Conservation (phyloP, 176 grass and related monocot genomes). For the Microstegium vimineum region DNA sequence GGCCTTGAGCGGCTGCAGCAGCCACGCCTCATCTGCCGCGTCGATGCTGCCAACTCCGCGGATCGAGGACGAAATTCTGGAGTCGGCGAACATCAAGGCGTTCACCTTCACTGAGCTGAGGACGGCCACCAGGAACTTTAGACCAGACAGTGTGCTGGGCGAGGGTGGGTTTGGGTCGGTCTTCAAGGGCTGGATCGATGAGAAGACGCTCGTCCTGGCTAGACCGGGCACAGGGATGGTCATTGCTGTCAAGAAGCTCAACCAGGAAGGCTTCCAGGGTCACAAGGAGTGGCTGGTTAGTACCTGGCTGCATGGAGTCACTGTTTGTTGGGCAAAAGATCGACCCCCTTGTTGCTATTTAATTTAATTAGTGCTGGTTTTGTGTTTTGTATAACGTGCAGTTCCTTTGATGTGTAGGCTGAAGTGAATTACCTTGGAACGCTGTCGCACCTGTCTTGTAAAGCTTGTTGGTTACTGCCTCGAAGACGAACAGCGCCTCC, state of each 20-base stretch:
- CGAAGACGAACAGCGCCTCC: conserved; percentile 77
- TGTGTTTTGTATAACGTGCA: background rate
- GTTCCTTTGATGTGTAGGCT: conserved; percentile 32
- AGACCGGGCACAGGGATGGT: conserved; percentile 72
- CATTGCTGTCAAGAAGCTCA: conserved; percentile 81
- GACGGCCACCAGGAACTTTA: conserved; percentile 66
- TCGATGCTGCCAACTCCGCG: conserved; percentile 45
- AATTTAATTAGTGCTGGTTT: background rate
- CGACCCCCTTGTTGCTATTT: background rate
- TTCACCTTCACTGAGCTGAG: conserved; percentile 69
- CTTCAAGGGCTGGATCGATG: conserved; percentile 85
- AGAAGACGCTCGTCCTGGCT: conserved; percentile 48
- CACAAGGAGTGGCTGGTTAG: conserved; percentile 80
- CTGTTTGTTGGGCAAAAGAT: background rate
- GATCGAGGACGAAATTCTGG: conserved; percentile 61
- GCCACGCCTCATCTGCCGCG: conserved; percentile 28
- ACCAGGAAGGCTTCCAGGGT: conserved; percentile 68
- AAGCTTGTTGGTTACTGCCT: conserved; percentile 79
- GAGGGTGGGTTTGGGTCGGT: conserved; percentile 71
- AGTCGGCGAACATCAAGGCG: conserved; percentile 59
- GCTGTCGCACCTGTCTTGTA: conserved; percentile 61
- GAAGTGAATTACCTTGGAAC: conserved; percentile 86
- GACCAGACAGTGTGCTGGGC: conserved; percentile 63
- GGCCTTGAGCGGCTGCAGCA: conserved; percentile 41
- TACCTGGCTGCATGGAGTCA: background rate